These are phyloP conservation scores for Boletellus ananas DNA, from an alignment of 768 basidiomycete genomes.

Conservation along the genomic window DNA sequence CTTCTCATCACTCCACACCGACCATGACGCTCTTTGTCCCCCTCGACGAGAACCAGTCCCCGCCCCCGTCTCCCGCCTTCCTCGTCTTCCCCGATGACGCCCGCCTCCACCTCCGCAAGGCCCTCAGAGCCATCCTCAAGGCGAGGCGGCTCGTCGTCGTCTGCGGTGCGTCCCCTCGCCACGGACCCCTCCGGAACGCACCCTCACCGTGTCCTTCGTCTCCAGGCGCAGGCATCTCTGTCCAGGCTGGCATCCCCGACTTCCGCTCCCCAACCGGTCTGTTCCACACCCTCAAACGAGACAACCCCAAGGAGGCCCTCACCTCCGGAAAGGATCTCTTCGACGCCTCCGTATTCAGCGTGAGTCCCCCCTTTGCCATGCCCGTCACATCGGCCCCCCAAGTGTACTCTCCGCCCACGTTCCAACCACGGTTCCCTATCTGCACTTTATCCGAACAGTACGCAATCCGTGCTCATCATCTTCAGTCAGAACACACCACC, in stretches of 20 bases:
- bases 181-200: conserved; percentile 9
- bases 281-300: conserved; percentile 73
- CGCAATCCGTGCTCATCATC: conserved; percentile 17
- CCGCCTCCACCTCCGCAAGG: conserved; percentile 45
- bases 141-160: conserved; percentile 83
- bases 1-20: conserved; percentile 26
- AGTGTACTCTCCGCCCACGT: background rate
- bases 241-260: conserved; percentile 85
- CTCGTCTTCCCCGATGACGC: conserved; percentile 46
- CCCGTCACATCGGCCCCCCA: background rate
- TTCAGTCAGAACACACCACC: conserved; percentile 69
- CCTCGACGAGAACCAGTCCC: conserved; percentile 44
- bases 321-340: conserved; percentile 84
- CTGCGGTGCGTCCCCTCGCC: conserved; percentile 55
- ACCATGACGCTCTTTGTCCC: conserved; percentile 65
- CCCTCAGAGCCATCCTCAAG: conserved; percentile 66
- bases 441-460: conserved; percentile 1
- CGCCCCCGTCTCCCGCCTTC: conserved; percentile 55
- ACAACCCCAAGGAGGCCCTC: conserved; percentile 69
- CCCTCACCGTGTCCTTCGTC: background rate
- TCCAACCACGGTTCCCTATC: background rate
- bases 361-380: conserved; percentile 35
- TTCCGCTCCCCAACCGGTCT: conserved; percentile 80
- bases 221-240: conserved; percentile 84
- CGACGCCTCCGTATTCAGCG: conserved; percentile 86